A percentile compares a stretch with the other conserved stretches of the same genome.
Conservation (phyloP, 179 eudicot species). For the Beta macrorhiza region DNA sequence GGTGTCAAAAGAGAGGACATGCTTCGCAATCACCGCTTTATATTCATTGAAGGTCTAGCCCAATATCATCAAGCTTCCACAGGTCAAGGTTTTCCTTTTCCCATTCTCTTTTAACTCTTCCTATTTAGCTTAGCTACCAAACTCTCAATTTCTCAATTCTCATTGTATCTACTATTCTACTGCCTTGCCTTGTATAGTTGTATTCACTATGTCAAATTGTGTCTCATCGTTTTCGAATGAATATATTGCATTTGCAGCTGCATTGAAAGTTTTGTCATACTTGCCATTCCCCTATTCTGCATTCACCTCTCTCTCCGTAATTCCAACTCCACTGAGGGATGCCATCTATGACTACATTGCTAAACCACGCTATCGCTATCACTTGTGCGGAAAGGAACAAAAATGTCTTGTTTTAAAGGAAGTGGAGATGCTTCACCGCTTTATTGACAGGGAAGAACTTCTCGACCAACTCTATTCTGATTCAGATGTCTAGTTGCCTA, state of each 20-base stretch:
- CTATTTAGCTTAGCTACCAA: too few species aligned
- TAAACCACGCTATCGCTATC: slow-evolving; percentile 48
- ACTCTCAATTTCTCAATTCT: too few species aligned
- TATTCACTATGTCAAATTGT: not conserved
- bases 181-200: too few species aligned
- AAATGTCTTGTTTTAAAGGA: slow-evolving; percentile 77
- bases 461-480: slow-evolving; percentile 31
- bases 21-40: slow-evolving; percentile 56
- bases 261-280: slow-evolving; percentile 74
- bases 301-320: slow-evolving; percentile 48
- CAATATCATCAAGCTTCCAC: slow-evolving; percentile 85
- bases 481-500: slow-evolving; percentile 18
- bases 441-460: slow-evolving; percentile 75
- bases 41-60: slow-evolving; percentile 81
- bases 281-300: slow-evolving; percentile 86
- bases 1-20: slow-evolving; percentile 77
- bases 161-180: too few species aligned
- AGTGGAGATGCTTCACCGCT: slow-evolving; percentile 72
- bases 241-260: slow-evolving; percentile 59
- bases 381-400: slow-evolving; percentile 71
- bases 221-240: not conserved
- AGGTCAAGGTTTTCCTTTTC: slow-evolving; percentile 29
- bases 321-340: slow-evolving; percentile 83
- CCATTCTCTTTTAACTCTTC: too few species aligned
- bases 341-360: slow-evolving; percentile 81